Percentiles rank a stretch among this genome's conserved stretches.
Evolutionary conservation across 2,329 filamentous ascomycete species (phyloP).

Genomic region (Colletotrichum euphorbiae): DNA sequence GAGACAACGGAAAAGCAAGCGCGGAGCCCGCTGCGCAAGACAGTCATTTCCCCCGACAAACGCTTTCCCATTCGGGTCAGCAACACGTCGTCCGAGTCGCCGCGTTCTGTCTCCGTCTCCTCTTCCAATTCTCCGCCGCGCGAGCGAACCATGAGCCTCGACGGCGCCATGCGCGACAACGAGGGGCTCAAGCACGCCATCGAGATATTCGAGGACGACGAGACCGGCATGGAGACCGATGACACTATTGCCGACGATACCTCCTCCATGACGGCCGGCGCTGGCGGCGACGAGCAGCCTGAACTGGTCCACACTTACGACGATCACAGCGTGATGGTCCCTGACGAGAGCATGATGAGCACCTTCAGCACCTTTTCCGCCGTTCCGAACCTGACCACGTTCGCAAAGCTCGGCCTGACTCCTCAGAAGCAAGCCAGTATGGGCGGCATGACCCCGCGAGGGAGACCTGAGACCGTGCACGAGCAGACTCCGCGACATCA

Average conservation of each 20-base stretch:
- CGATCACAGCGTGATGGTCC: conserved; percentile 56
- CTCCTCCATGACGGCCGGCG: conserved; percentile 41
- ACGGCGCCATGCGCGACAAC: conserved; percentile 66
- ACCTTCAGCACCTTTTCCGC: conserved; percentile 91
- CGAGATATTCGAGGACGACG: conserved; percentile 71
- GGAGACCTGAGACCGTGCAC: conserved; percentile 50
- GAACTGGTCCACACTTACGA: conserved; percentile 47
- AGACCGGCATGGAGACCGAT: conserved; percentile 42
- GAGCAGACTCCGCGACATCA: conserved; percentile 51
- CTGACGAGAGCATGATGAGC: conserved; percentile 81
- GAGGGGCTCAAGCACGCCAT: conserved; percentile 69
- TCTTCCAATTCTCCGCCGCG: conserved; percentile 35
- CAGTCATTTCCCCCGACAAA: conserved; percentile 52
- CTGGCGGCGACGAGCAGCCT: conserved; percentile 25
- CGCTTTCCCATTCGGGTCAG: conserved; percentile 72
- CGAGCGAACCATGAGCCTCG: conserved; percentile 59
- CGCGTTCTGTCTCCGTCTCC: conserved; percentile 35
- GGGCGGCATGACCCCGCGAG: conserved; percentile 55
- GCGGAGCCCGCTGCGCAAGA: conserved; percentile 55
- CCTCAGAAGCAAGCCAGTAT: conserved; percentile 64
- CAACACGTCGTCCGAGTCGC: conserved; percentile 42
- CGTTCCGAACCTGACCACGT: conserved; percentile 86
- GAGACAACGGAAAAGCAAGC: conserved; percentile 46
- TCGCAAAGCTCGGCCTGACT: conserved; percentile 78
- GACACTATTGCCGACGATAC: conserved; percentile 40